A percentile compares a stretch with the other conserved stretches of the same genome.
These are phyloP conservation scores for Mortierella sp. DNA, from an alignment of 371 early-diverging fungal genomes.

Conservation along the genomic window DNA sequence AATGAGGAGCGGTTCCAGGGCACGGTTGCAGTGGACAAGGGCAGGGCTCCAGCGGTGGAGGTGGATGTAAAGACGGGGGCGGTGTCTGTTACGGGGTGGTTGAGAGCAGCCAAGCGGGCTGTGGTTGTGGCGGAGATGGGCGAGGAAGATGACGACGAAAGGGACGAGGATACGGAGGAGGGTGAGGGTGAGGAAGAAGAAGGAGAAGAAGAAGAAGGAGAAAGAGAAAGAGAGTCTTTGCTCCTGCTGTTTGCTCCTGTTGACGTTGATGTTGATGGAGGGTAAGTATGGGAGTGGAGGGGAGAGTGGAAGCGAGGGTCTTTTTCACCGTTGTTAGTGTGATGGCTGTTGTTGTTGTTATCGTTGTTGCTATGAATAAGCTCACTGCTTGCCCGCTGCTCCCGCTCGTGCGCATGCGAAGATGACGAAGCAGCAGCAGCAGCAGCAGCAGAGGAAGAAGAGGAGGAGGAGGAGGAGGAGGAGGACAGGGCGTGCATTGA, in stretches of 20 bases:
- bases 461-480: too few species aligned
- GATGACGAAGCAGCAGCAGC: neutral
- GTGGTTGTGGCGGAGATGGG: neutral
- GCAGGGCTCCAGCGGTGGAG: slow-evolving; percentile 11
- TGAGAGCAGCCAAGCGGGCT: neutral
- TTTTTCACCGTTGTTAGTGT: neutral
- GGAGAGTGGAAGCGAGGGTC: neutral
- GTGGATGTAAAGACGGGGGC: neutral
- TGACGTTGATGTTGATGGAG: neutral
- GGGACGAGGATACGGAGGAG: neutral
- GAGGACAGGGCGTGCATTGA: neutral
- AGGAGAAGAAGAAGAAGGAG: neutral
- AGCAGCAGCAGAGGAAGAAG: neutral
- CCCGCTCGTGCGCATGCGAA: neutral
- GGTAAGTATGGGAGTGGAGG: slow-evolving; percentile 3
- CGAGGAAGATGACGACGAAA: neutral
- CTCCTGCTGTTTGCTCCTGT: neutral
- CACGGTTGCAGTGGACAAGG: slow-evolving; percentile 13
- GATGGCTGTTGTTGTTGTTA: too few species aligned
- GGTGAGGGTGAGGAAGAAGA: neutral
- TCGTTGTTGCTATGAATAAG: neutral
- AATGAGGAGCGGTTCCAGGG: slow-evolving; percentile 32
- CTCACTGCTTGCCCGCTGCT: neutral
- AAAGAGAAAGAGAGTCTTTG: neutral
- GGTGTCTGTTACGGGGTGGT: neutral